Conservation (phyloP, 2,329 filamentous ascomycete species). For the Fusarium marasasianum region DNA sequence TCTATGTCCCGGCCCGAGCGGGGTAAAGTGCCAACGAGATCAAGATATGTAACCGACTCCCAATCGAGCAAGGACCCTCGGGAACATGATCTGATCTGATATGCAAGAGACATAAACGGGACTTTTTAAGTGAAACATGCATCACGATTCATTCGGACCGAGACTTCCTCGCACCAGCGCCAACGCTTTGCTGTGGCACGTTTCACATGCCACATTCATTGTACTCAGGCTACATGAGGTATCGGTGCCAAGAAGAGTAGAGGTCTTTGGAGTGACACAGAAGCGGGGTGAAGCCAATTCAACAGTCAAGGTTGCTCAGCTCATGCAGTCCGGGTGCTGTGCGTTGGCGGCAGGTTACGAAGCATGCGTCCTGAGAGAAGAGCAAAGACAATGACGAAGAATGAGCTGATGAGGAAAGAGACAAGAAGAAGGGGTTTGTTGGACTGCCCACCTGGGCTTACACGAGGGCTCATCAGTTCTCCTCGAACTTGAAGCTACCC, state of each 20-base stretch:
- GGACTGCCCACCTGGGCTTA: no score
- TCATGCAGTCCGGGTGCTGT: not conserved
- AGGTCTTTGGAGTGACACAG: not conserved
- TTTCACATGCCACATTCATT: not conserved
- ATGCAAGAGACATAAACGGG: not conserved
- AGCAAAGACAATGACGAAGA: fast-evolving
- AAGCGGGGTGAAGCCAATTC: not conserved
- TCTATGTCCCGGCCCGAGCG: not conserved
- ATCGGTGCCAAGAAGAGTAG: not conserved
- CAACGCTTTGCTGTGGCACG: not conserved
- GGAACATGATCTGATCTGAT: not conserved
- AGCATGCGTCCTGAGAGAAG: not conserved
- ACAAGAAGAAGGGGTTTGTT: not conserved
- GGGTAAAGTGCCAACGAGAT: not conserved
- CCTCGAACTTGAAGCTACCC: not conserved
- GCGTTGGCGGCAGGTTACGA: no score
- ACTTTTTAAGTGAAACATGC: not conserved
- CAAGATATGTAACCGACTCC: not conserved
- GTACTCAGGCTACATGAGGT: not conserved
- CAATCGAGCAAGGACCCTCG: not conserved
- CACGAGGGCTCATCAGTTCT: no score
- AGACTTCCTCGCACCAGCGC: not conserved
- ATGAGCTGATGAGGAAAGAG: not conserved
- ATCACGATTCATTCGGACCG: not conserved
- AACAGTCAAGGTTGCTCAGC: not conserved